Conservation (phyloP, 768 basidiomycete species). For the Xerocomellus intermedius region DNA sequence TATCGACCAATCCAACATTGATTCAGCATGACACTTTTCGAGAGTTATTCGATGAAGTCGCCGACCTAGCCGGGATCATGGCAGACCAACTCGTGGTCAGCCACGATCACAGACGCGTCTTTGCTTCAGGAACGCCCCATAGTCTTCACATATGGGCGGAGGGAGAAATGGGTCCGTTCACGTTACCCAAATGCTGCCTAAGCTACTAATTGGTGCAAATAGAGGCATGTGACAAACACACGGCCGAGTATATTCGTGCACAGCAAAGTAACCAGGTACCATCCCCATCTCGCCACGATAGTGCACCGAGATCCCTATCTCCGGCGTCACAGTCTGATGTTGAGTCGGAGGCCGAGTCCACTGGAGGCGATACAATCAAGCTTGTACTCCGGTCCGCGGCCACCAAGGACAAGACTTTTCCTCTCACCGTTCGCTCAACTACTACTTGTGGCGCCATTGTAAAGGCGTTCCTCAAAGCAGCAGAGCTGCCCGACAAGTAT, state of each 20-base stretch:
- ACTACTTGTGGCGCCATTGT: slow-evolving; percentile 78
- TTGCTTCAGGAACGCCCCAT: slow-evolving; percentile 65
- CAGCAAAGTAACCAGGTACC: slow-evolving; percentile 29
- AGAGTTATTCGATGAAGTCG: slow-evolving; percentile 60
- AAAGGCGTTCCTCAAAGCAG: slow-evolving; percentile 69
- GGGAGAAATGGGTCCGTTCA: slow-evolving; percentile 57
- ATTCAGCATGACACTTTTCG: slow-evolving; percentile 63
- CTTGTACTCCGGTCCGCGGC: slow-evolving; percentile 59
- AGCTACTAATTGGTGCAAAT: slow-evolving; percentile 10
- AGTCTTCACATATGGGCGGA: slow-evolving; percentile 66
- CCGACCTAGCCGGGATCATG: slow-evolving; percentile 57
- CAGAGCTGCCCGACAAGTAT: slow-evolving; percentile 58
- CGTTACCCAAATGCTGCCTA: not conserved
- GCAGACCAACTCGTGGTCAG: slow-evolving; percentile 56
- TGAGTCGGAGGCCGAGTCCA: slow-evolving; percentile 38
- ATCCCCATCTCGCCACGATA: slow-evolving; percentile 20
- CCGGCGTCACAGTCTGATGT: slow-evolving; percentile 27
- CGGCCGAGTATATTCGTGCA: slow-evolving; percentile 62
- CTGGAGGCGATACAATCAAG: slow-evolving; percentile 53
- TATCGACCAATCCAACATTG: not conserved
- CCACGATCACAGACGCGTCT: slow-evolving; percentile 61
- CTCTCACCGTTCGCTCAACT: slow-evolving; percentile 67
- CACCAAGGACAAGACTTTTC: slow-evolving; percentile 50
- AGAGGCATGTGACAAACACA: slow-evolving; percentile 67
- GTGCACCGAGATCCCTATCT: slow-evolving; percentile 8